Base-by-base conservation (phyloP, 768 basidiomycete species). In the Lyophyllum shimeji region DNA sequence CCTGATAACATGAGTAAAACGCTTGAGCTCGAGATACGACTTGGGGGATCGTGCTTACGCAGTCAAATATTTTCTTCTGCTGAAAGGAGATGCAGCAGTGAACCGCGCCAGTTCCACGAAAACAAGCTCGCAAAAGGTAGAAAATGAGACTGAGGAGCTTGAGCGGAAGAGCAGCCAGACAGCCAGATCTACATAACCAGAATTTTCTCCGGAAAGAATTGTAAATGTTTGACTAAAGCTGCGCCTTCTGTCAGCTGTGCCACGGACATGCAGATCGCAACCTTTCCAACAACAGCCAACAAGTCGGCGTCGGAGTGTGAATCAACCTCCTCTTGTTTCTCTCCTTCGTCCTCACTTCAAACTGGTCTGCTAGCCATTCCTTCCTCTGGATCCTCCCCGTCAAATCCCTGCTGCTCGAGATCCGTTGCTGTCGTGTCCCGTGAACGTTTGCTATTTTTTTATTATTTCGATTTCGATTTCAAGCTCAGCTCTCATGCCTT, bases 281-380 rank as follows among this genome's bases (percentile, higher is more conserved):
- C 45, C 46, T 40, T 40, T 7, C 33, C 39, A 34, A 42, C 20
- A 48, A 34, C 4, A 20, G 11, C 34, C 34, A 37, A 37, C 48
- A 44, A 50, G 53, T 45, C 44, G 51, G 23, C 25, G 73, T 76
- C 77, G 77, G 77, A 77, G 77, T 78, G 51, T 67, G 71, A 78
- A 78, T 72, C 63, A 53, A 56, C 58, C 39, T 58, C 63, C 66
- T 72, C 71, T 74, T 63, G 73, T 69, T 69, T 65, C 74, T 67
- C 71, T 73, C 68, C 64, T 66, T 69, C 72, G 71, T 70, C 69
- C 71, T 65, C 71, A 62, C 65, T 65, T 61, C 59, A 60, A 66
- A 66, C 66, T 66, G 64, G 69, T 58, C 60, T 59, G 52, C 63
- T 56, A 62, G 57, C 42, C 44, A 46, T 46, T 54, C 46, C 64